Evolutionary conservation across 1,284 basidiomycete species (phyloP).

Genomic region (Moesziomyces parantarcticus): DNA sequence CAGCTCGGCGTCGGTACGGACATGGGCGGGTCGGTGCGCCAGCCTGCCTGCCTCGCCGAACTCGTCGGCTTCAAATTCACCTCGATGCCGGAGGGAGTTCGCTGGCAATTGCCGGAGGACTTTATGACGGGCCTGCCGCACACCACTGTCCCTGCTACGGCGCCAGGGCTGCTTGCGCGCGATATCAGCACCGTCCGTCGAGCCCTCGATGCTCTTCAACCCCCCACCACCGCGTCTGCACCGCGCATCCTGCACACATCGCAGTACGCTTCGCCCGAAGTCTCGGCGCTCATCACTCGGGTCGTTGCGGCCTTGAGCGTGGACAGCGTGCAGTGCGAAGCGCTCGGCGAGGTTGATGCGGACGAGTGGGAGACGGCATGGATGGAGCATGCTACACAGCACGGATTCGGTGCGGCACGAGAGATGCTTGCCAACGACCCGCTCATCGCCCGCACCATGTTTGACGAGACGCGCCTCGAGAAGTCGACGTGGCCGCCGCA

Average conservation of each 20-base stretch:
- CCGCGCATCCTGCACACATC: constrained; percentile 21
- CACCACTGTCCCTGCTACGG: constrained; percentile 37
- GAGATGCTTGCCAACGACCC: constrained; percentile 36
- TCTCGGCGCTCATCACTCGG: constrained; percentile 5
- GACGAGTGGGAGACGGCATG: constrained; percentile 16
- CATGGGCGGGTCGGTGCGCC: constrained; percentile 56
- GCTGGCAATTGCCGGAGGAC: constrained; percentile 27
- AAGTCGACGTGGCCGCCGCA: constrained; percentile 12
- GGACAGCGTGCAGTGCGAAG: background rate
- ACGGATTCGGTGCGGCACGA: constrained; percentile 31
- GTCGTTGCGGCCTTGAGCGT: background rate
- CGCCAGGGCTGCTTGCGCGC: constrained; percentile 20
- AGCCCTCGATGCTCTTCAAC: background rate
- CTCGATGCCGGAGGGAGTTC: constrained; percentile 4
- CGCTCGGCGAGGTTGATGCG: constrained; percentile 17
- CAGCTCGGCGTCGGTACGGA: constrained; percentile 51
- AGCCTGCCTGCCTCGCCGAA: constrained; percentile 44
- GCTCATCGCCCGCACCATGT: constrained; percentile 30
- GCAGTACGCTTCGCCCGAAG: constrained; percentile 25
- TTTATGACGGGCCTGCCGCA: constrained; percentile 40
- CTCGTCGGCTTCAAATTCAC: constrained; percentile 29
- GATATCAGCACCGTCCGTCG: constrained; percentile 10
- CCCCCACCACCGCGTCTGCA: background rate
- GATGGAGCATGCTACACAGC: constrained; percentile 24
- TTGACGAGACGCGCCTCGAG: constrained; percentile 29